Conservation (phyloP, 345 rosid genomes). For the Pistacia atlantica region DNA sequence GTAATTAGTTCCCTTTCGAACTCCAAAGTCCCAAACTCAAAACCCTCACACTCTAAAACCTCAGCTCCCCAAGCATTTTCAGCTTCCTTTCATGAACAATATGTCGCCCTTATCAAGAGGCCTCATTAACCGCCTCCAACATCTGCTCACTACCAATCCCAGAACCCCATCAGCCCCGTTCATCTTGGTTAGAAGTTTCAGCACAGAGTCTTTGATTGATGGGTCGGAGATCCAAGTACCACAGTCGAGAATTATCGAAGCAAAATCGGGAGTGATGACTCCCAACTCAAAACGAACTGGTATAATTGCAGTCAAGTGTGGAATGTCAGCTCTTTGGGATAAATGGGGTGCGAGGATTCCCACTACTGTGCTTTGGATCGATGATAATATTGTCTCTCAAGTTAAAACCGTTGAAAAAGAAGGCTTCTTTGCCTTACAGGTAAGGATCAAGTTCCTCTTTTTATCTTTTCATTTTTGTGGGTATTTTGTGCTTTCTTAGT, state of each 20-base stretch:
- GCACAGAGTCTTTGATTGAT: slow-evolving; percentile 41
- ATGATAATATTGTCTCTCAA: slow-evolving; percentile 92
- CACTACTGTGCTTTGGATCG: slow-evolving; percentile 74
- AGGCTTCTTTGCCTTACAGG: slow-evolving; percentile 88
- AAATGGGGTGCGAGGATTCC: slow-evolving; percentile 98
- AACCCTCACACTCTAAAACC: background rate
- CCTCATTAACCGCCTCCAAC: slow-evolving; percentile 61
- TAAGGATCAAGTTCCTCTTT: slow-evolving; percentile 11
- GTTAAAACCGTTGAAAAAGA: slow-evolving; percentile 89
- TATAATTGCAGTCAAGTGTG: slow-evolving; percentile 85
- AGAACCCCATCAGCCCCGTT: slow-evolving; percentile 7
- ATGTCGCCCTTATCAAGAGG: slow-evolving; percentile 76
- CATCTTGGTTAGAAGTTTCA: slow-evolving; percentile 40
- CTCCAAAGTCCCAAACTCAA: background rate
- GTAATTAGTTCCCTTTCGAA: background rate
- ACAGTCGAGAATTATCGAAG: slow-evolving; percentile 52
- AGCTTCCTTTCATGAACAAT: background rate
- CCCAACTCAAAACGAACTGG: slow-evolving; percentile 72
- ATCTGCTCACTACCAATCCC: slow-evolving; percentile 30
- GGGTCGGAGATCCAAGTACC: slow-evolving; percentile 31
- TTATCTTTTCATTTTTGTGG: background rate
- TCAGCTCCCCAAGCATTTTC: background rate
- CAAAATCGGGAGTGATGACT: slow-evolving; percentile 64
- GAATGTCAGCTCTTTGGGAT: slow-evolving; percentile 91
- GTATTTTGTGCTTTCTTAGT: background rate